Base-by-base conservation (phyloP, 2,329 filamentous ascomycete genomes). In the Endocalyx cinctus region DNA sequence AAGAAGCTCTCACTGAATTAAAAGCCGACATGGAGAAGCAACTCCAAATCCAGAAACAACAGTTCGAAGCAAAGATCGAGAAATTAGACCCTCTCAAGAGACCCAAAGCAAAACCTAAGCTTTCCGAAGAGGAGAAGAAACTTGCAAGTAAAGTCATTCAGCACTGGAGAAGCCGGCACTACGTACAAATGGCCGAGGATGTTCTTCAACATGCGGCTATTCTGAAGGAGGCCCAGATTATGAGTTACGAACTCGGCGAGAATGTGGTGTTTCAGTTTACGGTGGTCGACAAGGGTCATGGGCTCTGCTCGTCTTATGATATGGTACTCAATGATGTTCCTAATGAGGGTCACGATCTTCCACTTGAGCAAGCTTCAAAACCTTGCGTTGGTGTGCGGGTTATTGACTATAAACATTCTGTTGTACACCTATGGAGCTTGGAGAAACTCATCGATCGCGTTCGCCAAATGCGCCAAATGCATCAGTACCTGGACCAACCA, bases 221-320 rank as follows among this genome's bases (percentile, higher is more conserved):
- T 17, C 62, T 98, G 38, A 98, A 98, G 58, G 92, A 98, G 61
- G 92, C 92, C 2, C 92, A 98, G 55, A 82, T 98, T 40, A 92
- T 98, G 87, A 94, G 89, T 64, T 90, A 95, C 49, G 87, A 94
- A 51, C 84, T 98, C 66, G 86, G 92, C 47, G 92, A 96, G 58
- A 80, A 80, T 45, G 85, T 96, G 7, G 82, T 90, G 14, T 97
- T 98, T 57, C 92, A 98, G 58, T 98, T 97, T 56, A 84, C 87
- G 10, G 81, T 96, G 35, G 79, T 97, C 19, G 90, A 96, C 50
- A 69, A 84, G 42, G 92, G 92, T 2, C 89, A 98, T 52, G 81
- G 80, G 15, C 74, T 94, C 46, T 89, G 84, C 48, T 98, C 92
- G 4, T 94, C 89, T 1, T 98, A 98, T 61, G 92, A 98, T 59